Conservation (phyloP, 2,329 filamentous ascomycete species). For the Mariannaea elegans region DNA sequence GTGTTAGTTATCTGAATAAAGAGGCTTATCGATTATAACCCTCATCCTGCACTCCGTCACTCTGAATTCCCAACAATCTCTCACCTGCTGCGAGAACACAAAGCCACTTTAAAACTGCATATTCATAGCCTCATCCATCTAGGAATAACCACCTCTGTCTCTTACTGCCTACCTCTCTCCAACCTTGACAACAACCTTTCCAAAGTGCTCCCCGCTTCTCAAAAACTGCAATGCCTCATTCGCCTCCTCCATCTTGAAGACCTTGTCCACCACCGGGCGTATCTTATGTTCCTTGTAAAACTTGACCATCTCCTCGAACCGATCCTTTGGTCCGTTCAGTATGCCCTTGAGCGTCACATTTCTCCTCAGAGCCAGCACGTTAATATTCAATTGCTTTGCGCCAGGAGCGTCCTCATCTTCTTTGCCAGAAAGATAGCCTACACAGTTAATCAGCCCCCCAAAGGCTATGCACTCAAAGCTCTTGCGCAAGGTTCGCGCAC, state of each 20-base stretch:
- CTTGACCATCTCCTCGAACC: slow-evolving; percentile 62
- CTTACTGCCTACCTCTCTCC: no score
- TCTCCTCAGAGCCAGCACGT: slow-evolving; percentile 59
- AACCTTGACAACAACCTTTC: slow-evolving; percentile 63
- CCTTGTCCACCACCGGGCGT: slow-evolving; percentile 57
- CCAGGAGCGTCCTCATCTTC: slow-evolving; percentile 57
- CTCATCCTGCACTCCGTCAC: no score
- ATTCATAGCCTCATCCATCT: background rate
- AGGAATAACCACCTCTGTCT: no score
- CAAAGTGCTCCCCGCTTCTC: slow-evolving; percentile 63
- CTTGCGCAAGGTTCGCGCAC: slow-evolving; percentile 59
- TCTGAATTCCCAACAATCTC: no score
- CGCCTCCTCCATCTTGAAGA: slow-evolving; percentile 57
- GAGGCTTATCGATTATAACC: no score
- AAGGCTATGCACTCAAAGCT: slow-evolving; percentile 63
- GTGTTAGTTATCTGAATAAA: no score
- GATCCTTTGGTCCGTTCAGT: slow-evolving; percentile 65
- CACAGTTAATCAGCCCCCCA: slow-evolving; percentile 62
- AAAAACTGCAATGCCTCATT: slow-evolving; percentile 62
- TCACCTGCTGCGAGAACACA: no score
- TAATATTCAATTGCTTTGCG: slow-evolving; percentile 63
- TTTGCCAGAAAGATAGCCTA: slow-evolving; percentile 62
- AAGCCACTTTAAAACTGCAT: no score
- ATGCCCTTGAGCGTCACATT: slow-evolving; percentile 63
- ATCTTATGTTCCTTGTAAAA: slow-evolving; percentile 57